phyloP scores from a whole-genome alignment of 495 filamentous ascomycete genomes.

The Entonaema liquescens region DNA sequence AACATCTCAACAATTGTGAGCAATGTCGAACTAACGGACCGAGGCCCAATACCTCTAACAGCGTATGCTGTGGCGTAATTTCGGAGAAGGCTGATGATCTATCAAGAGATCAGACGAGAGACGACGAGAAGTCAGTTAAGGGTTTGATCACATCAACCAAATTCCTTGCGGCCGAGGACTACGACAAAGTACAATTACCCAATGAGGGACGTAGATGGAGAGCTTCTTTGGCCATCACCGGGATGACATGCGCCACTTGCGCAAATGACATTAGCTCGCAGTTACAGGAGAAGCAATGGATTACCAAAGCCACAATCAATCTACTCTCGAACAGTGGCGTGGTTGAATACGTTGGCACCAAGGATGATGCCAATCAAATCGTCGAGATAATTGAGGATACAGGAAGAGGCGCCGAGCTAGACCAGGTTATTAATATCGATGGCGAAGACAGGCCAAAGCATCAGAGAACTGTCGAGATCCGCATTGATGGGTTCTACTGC shows the following conservation, averaged over 20 bases:
- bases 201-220: slow-evolving; percentile 47
- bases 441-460: slow-evolving; percentile 34
- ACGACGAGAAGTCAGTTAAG: slow-evolving; percentile 24
- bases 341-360: slow-evolving; percentile 67
- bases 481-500: slow-evolving; percentile 87
- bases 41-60: slow-evolving; percentile 1
- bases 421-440: slow-evolving; percentile 51
- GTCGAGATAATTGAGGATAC: slow-evolving; percentile 78
- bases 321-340: slow-evolving; percentile 76
- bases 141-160: slow-evolving; percentile 19
- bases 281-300: slow-evolving; percentile 68
- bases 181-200: slow-evolving; percentile 14
- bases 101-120: slow-evolving; percentile 1
- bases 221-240: slow-evolving; percentile 74
- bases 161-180: slow-evolving; percentile 12
- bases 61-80: neutral
- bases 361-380: slow-evolving; percentile 62
- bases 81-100: slow-evolving; percentile 1
- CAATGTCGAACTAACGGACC: slow-evolving; percentile 34
- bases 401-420: slow-evolving; percentile 77
- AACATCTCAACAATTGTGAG: slow-evolving; percentile 44
- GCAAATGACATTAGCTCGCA: slow-evolving; percentile 69
- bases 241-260: slow-evolving; percentile 88
- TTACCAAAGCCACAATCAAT: slow-evolving; percentile 71
- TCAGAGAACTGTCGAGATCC: slow-evolving; percentile 69